Conservation (phyloP, 108 stramenopile species). For the Stephanodiscus triporus region DNA sequence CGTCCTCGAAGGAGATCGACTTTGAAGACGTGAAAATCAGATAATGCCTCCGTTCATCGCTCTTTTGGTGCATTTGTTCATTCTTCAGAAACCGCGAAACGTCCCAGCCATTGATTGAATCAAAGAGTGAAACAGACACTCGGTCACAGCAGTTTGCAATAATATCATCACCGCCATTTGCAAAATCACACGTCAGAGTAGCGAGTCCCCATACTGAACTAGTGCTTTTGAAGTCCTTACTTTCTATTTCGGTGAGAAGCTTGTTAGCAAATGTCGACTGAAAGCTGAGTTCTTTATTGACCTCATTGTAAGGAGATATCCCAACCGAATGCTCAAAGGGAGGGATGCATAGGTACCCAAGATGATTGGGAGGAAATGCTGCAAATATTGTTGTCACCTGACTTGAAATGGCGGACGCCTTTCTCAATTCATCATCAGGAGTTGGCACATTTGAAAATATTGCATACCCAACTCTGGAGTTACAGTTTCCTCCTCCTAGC, state of each 20-base stretch:
- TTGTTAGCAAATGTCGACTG: slow-evolving; percentile 51
- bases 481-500: slow-evolving; percentile 27
- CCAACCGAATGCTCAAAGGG: slow-evolving; percentile 28
- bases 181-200: slow-evolving; percentile 35
- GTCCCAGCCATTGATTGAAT: slow-evolving; percentile 14
- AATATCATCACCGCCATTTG: not conserved
- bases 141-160: slow-evolving; percentile 37
- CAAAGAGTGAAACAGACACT: slow-evolving; percentile 28
- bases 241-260: slow-evolving; percentile 27
- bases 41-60: slow-evolving; percentile 19
- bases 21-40: slow-evolving; percentile 35
- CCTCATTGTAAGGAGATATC: slow-evolving; percentile 43
- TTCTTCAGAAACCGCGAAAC: slow-evolving; percentile 13
- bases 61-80: not conserved
- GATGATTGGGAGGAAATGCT: slow-evolving; percentile 43
- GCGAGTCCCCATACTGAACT: slow-evolving; percentile 40
- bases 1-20: not conserved
- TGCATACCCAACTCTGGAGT: slow-evolving; percentile 36
- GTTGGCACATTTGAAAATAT: slow-evolving; percentile 38
- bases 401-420: slow-evolving; percentile 37
- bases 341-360: slow-evolving; percentile 36
- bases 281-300: slow-evolving; percentile 40
- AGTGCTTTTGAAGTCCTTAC: slow-evolving; percentile 8
- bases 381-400: slow-evolving; percentile 34
- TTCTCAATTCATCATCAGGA: slow-evolving; percentile 27